phyloP scores from a whole-genome alignment of 2,329 filamentous ascomycete genomes.

The Aspergillus alliaceus region DNA sequence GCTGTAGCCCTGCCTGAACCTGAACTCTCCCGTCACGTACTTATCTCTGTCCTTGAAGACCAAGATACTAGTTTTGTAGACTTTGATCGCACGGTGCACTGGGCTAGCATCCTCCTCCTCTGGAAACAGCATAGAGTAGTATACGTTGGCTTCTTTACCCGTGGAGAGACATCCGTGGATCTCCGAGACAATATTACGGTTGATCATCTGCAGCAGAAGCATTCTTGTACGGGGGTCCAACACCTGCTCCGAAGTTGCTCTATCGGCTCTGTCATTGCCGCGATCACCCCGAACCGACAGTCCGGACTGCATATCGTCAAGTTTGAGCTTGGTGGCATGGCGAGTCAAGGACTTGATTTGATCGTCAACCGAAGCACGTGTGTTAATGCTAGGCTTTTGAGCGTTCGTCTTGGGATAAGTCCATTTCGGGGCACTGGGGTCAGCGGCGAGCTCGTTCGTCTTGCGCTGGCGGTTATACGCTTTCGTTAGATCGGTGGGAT shows the following conservation, averaged over 20 bases:
- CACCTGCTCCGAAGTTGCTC: conserved; percentile 92
- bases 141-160: conserved; percentile 97
- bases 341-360: conserved; percentile 81
- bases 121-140: conserved; percentile 73
- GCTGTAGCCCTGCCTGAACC: conserved; percentile 87
- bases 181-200: conserved; percentile 82
- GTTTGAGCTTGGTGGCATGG: conserved; percentile 80
- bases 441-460: conserved; percentile 55
- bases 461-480: conserved; percentile 83
- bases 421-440: conserved; percentile 52
- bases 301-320: conserved; percentile 63
- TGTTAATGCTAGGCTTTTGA: conserved; percentile 78
- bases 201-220: conserved; percentile 95
- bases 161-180: conserved; percentile 95
- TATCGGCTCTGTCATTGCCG: conserved; percentile 75
- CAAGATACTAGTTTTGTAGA: conserved; percentile 97
- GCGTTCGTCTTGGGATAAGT: conserved; percentile 71
- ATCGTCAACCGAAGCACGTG: conserved; percentile 76
- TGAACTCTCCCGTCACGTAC: conserved; percentile 91
- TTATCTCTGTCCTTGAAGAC: conserved; percentile 97
- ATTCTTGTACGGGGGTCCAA: conserved; percentile 91
- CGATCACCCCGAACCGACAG: conserved; percentile 49
- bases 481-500: conserved; percentile 72
- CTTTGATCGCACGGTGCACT: conserved; percentile 86
- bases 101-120: conserved; percentile 48